Evolutionary conservation across 257 asterid species (phyloP).

Genomic region (Nicotiana tabacum): DNA sequence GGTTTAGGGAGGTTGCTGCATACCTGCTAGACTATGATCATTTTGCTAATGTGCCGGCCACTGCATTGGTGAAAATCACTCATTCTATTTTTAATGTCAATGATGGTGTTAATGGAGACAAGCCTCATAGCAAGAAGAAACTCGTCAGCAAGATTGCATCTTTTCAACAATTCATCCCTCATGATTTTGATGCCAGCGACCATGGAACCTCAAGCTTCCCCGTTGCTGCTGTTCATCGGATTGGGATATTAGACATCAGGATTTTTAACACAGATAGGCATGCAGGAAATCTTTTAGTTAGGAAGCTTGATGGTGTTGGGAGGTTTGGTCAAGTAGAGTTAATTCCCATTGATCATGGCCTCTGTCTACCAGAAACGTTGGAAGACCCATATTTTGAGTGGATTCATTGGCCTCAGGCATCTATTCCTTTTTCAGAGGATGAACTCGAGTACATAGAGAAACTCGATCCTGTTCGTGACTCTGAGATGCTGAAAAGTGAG

Average conservation of each 20-base stretch:
- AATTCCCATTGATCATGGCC: conserved; percentile 93
- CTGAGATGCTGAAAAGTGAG: conserved; percentile 72
- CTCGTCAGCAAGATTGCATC: conserved; percentile 93
- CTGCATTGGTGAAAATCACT: conserved; percentile 86
- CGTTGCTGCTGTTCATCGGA: conserved; percentile 81
- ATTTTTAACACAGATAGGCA: conserved; percentile 94
- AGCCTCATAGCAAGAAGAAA: conserved; percentile 42
- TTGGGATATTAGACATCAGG: conserved; percentile 93
- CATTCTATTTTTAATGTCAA: conserved; percentile 82
- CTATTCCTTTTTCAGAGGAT: conserved; percentile 88
- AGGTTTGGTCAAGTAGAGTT: conserved; percentile 84
- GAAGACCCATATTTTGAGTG: conserved; percentile 98
- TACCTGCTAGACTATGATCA: conserved; percentile 81
- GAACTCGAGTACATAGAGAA: conserved; percentile 74
- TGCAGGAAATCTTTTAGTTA: conserved; percentile 90
- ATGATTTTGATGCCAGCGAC: conserved; percentile 94
- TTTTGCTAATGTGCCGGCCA: conserved; percentile 91
- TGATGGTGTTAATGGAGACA: conserved; percentile 74
- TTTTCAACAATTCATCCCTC: conserved; percentile 71
- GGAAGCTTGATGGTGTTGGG: conserved; percentile 78
- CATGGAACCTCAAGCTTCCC: conserved; percentile 96
- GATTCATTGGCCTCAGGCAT: conserved; percentile 99
- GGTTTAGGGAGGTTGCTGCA: conserved; percentile 94
- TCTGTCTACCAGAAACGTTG: conserved; percentile 85
- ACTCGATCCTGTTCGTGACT: conserved; percentile 68